Percentiles rank a stretch among this genome's conserved stretches.
Evolutionary conservation across 495 filamentous ascomycete genomes (phyloP).

Genomic region (Copromyces sp.): DNA sequence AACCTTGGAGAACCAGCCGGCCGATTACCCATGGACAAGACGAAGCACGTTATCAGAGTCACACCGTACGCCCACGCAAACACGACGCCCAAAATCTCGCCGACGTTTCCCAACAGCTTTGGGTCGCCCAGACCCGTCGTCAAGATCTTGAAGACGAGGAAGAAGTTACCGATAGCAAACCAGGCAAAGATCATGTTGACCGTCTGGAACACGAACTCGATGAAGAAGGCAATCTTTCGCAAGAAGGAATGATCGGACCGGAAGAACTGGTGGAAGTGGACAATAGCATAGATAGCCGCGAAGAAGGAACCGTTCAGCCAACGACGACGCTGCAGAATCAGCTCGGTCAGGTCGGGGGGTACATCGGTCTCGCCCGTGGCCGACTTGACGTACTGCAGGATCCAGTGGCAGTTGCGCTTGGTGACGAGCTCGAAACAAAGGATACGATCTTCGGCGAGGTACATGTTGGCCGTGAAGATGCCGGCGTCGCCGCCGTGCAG

Average conservation of each 20-base stretch:
- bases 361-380: constrained; percentile 96
- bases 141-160: constrained; percentile 95
- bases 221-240: constrained; percentile 76
- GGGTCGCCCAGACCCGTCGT: constrained; percentile 67
- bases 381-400: constrained; percentile 95
- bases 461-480: constrained; percentile 99
- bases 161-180: constrained; percentile 99
- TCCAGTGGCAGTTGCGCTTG: constrained; percentile 94
- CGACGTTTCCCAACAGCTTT: constrained; percentile 59
- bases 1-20: constrained; percentile 88
- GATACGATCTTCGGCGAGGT: constrained; percentile 97
- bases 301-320: constrained; percentile 99
- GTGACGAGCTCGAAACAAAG: constrained; percentile 97
- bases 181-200: constrained; percentile 97
- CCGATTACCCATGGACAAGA: constrained; percentile 88
- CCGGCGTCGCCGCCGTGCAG: constrained; percentile 91
- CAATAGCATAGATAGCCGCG: constrained; percentile 89
- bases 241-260: constrained; percentile 81
- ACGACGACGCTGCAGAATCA: constrained; percentile 90
- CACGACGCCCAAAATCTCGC: constrained; percentile 71
- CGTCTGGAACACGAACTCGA: constrained; percentile 91
- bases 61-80: constrained; percentile 96
- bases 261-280: constrained; percentile 91
- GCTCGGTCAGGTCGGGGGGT: constrained; percentile 86
- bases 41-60: constrained; percentile 87